Conservation (phyloP, 2,329 filamentous ascomycete genomes). For the Chrysoporthe austroafricana region DNA sequence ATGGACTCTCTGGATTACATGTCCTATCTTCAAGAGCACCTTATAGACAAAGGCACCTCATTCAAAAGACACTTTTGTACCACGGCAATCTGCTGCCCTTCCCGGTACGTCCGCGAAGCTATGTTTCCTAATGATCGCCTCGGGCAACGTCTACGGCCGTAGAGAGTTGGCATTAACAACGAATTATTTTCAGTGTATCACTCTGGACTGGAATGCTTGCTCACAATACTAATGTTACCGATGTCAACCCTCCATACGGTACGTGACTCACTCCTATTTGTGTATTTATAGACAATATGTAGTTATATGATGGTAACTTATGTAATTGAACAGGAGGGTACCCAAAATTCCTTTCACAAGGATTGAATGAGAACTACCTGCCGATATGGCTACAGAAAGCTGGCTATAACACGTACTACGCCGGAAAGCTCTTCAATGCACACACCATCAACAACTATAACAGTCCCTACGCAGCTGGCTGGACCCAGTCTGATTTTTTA, state of each 20-base stretch:
- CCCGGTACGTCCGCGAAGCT: conserved; percentile 39
- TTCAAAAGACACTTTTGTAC: conserved; percentile 64
- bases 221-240: conserved; percentile 70
- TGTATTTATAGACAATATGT: not conserved
- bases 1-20: conserved; percentile 63
- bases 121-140: not conserved
- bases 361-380: conserved; percentile 69
- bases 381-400: conserved; percentile 70
- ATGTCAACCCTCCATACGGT: conserved; percentile 60
- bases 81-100: conserved; percentile 64
- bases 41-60: conserved; percentile 58
- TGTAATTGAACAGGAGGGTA: conserved; percentile 53
- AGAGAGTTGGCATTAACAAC: not conserved
- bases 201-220: conserved; percentile 64
- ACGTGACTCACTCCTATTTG: conserved; percentile 32
- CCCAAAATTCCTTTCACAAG: conserved; percentile 67
- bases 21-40: conserved; percentile 56
- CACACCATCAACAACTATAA: conserved; percentile 66
- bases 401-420: conserved; percentile 73
- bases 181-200: conserved; percentile 45
- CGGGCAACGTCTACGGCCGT: no score
- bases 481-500: conserved; percentile 40
- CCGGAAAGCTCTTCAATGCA: conserved; percentile 71
- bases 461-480: conserved; percentile 31
- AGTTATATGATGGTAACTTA: not conserved